Base-by-base conservation (phyloP, 371 early-diverging fungal species). In the Actinomortierella wolfii region DNA sequence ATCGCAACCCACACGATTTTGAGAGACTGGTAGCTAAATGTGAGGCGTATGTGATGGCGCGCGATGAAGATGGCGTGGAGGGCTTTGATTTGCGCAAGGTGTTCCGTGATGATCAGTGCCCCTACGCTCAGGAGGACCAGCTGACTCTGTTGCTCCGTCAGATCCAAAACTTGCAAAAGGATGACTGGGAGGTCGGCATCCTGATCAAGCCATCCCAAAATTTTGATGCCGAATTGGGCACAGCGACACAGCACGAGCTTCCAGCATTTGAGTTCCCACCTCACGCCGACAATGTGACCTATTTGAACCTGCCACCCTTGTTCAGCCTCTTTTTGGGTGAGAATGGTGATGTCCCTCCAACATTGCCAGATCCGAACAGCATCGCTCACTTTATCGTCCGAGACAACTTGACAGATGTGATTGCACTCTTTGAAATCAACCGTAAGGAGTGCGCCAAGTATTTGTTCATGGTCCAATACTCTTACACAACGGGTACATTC, bases 381-480 rank as follows among this genome's bases (percentile, higher is more conserved):
- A 83, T 94, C 26, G 81, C 86, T 17, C 86, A 92, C 44, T 92
- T 87, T 74, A 79, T 95, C 41, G 69, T 95, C 51, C 86, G 89
- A 62, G 97, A 97, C 71, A 68, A 89, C 18, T 81, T 91, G 45
- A 62, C 80, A 1, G 97, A 97, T 68, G 89, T 87, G 1, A 73
- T 95, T 23, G 78, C 86, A 40, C 79, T 93, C 48, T 92, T 92
- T 56, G 89, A 91, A 63, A 78, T 84, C 40, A 92, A 92, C 69
- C 91, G 92, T 57, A 90, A 90, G 77, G 93, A 93, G 68, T 90
- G 92, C 65, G 86, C 87, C 45, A 85, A 83, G 54, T 89, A 86
- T 63, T 60, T 92, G 21, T 65, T 90, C 57, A 83, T 81, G 59
- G 76, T 91, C 57, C 80, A 80, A 28, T 78, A 82, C 51, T 81